Conservation (phyloP, 2,329 filamentous ascomycete species). For the Neoscytalidium dimidiatum region DNA sequence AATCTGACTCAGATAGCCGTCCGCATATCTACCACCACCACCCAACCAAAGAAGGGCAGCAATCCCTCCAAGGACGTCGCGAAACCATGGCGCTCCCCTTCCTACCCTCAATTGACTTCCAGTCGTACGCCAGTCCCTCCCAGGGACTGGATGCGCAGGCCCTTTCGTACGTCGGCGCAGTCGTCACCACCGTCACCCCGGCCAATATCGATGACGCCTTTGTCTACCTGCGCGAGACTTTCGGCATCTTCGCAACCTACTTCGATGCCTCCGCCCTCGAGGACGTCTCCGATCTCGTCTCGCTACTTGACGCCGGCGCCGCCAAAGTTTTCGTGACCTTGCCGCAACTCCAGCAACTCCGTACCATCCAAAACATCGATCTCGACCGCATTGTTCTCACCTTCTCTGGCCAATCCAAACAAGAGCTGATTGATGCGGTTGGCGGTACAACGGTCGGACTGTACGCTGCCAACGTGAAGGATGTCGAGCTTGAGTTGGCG, state of each 20-base stretch:
- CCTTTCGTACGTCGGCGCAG: conserved; percentile 60
- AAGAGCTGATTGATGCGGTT: conserved; percentile 43
- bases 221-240: conserved; percentile 57
- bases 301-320: conserved; percentile 82
- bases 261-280: conserved; percentile 74
- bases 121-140: conserved; percentile 44
- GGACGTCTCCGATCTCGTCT: conserved; percentile 71
- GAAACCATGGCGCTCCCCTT: conserved; percentile 46
- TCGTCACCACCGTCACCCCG: conserved; percentile 56
- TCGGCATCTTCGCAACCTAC: conserved; percentile 62
- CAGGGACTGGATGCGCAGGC: conserved; percentile 54
- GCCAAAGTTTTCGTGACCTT: conserved; percentile 79
- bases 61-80: conserved; percentile 4
- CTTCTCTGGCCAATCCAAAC: conserved; percentile 45
- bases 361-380: conserved; percentile 53
- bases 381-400: conserved; percentile 60
- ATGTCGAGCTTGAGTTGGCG: conserved; percentile 45
- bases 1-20: neutral
- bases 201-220: conserved; percentile 50
- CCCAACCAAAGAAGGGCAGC: neutral
- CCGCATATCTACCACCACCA: neutral
- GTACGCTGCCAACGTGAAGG: conserved; percentile 44
- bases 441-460: conserved; percentile 47
- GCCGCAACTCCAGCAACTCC: conserved; percentile 63
- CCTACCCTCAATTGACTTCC: conserved; percentile 52